Conservation (phyloP, 2,329 filamentous ascomycete species). For the Thelonectria rubi region DNA sequence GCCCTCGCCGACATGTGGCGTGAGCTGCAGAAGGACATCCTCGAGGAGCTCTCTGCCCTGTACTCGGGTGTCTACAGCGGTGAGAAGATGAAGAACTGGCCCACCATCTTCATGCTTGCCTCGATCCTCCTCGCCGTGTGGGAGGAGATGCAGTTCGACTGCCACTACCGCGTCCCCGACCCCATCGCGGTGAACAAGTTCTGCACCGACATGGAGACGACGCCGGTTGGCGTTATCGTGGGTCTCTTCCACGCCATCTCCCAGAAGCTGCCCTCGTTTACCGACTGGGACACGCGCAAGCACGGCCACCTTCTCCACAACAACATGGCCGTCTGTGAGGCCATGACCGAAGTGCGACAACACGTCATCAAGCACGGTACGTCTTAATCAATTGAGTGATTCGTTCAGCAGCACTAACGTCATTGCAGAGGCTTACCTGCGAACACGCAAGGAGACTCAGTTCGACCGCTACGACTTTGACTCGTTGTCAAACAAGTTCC, state of each 20-base stretch:
- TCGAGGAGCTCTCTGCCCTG: constrained; percentile 89
- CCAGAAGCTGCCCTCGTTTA: constrained; percentile 91
- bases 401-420: constrained; percentile 34
- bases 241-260: constrained; percentile 98
- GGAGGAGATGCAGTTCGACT: constrained; percentile 99
- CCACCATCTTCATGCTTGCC: constrained; percentile 96
- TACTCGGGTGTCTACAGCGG: constrained; percentile 99
- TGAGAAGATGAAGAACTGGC: constrained; percentile 98
- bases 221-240: constrained; percentile 93
- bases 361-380: constrained; percentile 95
- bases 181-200: constrained; percentile 88
- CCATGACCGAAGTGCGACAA: constrained; percentile 93
- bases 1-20: constrained; percentile 98
- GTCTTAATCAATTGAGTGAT: constrained; percentile 45
- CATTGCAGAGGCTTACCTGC: constrained; percentile 81
- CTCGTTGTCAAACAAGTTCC: constrained; percentile 94
- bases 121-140: constrained; percentile 93
- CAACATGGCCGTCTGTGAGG: constrained; percentile 90
- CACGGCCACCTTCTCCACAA: constrained; percentile 92
- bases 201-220: constrained; percentile 96
- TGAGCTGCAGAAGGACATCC: constrained; percentile 92
- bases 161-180: constrained; percentile 92
- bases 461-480: constrained; percentile 95
- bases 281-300: constrained; percentile 92
- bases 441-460: constrained; percentile 78